phyloP scores from a whole-genome alignment of 2,329 filamentous ascomycete genomes.

The Fusarium pseudograminearum region DNA sequence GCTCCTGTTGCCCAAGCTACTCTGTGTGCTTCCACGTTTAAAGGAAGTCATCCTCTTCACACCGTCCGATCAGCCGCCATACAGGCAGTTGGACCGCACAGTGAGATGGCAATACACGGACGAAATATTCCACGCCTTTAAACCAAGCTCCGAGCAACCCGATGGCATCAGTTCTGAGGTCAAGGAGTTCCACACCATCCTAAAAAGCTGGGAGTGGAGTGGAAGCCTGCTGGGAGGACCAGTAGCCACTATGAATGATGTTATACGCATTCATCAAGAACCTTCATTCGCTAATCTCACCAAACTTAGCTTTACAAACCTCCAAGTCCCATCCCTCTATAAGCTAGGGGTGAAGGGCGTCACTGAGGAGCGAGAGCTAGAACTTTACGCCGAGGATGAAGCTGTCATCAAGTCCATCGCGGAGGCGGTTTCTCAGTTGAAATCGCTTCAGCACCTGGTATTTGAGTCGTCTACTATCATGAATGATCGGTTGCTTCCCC shows the following conservation, averaged over 20 bases:
- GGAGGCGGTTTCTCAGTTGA: conserved; percentile 60
- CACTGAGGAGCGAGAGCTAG: conserved; percentile 49
- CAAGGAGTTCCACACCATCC: conserved; percentile 51
- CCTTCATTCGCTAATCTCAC: conserved; percentile 68
- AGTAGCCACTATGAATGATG: conserved; percentile 60
- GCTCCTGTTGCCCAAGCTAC: conserved; percentile 60
- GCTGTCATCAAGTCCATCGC: conserved; percentile 56
- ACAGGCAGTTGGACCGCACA: conserved; percentile 66
- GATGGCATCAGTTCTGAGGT: conserved; percentile 46
- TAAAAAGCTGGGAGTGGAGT: conserved; percentile 73
- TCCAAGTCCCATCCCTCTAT: conserved; percentile 66
- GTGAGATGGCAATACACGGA: conserved; percentile 78
- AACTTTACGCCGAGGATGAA: conserved; percentile 56
- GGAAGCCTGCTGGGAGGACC: conserved; percentile 63
- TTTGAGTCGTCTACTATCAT: conserved; percentile 82
- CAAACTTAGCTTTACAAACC: conserved; percentile 72
- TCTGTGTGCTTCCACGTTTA: conserved; percentile 74
- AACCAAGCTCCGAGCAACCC: conserved; percentile 59
- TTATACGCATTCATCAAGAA: conserved; percentile 65
- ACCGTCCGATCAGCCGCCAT: conserved; percentile 74
- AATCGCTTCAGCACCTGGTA: conserved; percentile 73
- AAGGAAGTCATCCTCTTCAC: conserved; percentile 79
- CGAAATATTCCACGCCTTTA: conserved; percentile 73
- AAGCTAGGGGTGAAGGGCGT: conserved; percentile 51
- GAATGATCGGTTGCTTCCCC: conserved; percentile 74